These are phyloP conservation scores for Daldinia eschscholtzii DNA, from an alignment of 2,329 filamentous ascomycete genomes.

Conservation along the genomic window DNA sequence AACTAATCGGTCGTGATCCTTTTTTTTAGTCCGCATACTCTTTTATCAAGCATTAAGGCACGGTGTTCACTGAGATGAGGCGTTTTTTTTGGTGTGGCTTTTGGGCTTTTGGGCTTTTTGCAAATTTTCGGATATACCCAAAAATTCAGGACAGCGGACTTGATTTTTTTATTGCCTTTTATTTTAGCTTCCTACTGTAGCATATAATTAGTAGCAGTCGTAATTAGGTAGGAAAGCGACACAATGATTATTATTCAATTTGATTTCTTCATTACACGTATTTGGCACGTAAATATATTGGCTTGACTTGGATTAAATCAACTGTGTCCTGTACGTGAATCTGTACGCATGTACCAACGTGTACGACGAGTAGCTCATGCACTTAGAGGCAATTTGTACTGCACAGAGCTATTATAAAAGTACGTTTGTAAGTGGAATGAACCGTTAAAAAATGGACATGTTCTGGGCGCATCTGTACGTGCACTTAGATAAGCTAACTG, in stretches of 20 bases:
- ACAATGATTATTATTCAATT: constrained; percentile 11
- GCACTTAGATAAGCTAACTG: not conserved
- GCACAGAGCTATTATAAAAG: too few species aligned
- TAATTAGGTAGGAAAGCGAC: constrained; percentile 17
- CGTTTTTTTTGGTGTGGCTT: constrained; percentile 13
- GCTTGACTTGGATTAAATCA: not conserved
- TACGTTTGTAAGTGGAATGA: too few species aligned
- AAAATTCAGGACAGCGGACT: constrained; percentile 22
- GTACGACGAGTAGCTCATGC: too few species aligned
- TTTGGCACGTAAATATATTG: not conserved
- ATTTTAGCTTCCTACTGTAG: constrained; percentile 20
- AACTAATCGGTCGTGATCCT: not conserved
- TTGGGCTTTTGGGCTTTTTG: not conserved
- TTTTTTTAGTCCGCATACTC: not conserved
- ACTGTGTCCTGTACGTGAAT: not conserved
- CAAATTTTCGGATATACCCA: constrained; percentile 39
- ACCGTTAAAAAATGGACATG: too few species aligned
- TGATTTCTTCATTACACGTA: not conserved
- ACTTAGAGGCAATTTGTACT: too few species aligned
- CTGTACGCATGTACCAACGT: too few species aligned
- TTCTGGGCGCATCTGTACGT: too few species aligned
- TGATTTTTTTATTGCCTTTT: constrained; percentile 8
- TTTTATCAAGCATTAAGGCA: constrained; percentile 21
- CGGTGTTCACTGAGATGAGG: constrained; percentile 30
- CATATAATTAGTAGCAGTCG: constrained; percentile 23